Conservation (phyloP, 495 filamentous ascomycete genomes). For the Neurospora sublineolata region DNA sequence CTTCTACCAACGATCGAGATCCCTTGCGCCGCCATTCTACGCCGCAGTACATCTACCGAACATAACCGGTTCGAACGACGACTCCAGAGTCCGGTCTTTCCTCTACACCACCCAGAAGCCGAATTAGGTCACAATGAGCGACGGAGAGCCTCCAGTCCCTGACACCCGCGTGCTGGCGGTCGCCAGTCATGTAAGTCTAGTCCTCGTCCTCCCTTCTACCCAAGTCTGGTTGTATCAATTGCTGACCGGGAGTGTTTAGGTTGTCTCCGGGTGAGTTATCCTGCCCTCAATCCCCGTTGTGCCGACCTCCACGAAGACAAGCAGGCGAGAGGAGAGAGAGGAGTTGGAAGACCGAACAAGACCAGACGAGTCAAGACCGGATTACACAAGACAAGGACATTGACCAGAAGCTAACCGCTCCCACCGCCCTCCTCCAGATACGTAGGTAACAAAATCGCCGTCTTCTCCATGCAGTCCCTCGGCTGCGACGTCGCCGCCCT, state of each 20-base stretch:
- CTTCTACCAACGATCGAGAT: background rate
- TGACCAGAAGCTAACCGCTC: background rate
- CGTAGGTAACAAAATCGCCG: conserved; percentile 93
- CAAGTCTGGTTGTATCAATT: conserved; percentile 3
- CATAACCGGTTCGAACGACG: background rate
- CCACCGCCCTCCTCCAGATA: conserved; percentile 44
- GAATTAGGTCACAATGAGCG: conserved; percentile 21
- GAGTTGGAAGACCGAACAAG: conserved; percentile 7
- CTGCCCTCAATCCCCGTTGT: background rate
- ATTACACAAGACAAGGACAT: background rate
- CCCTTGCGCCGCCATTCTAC: background rate
- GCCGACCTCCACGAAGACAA: background rate
- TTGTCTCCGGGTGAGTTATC: conserved; percentile 62
- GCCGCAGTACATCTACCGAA: background rate
- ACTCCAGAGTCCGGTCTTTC: background rate
- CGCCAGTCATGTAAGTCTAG: conserved; percentile 82
- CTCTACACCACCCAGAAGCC: background rate
- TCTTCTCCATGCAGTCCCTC: conserved; percentile 81
- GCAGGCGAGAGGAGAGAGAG: background rate
- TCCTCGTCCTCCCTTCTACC: background rate
- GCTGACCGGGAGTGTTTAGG: conserved; percentile 40
- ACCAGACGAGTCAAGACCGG: background rate
- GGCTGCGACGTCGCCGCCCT: conserved; percentile 88
- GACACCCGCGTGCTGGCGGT: conserved; percentile 85
- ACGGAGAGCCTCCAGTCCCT: conserved; percentile 46